These are phyloP conservation scores for Clohesyomyces aquaticus DNA, from an alignment of 495 filamentous ascomycete species.

Conservation along the genomic window DNA sequence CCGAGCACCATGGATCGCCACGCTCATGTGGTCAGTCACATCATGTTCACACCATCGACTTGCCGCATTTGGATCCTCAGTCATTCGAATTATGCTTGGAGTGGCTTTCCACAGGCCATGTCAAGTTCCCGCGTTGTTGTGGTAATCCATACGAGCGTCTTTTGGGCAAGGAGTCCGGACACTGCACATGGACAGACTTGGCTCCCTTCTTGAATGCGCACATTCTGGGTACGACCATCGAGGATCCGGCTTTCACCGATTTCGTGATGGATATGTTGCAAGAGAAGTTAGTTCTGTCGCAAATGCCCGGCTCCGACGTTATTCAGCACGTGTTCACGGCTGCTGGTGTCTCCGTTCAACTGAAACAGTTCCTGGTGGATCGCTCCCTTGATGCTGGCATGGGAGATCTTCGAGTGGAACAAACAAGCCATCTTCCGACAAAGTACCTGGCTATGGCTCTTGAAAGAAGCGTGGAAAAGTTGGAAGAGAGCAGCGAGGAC, in stretches of 20 bases:
- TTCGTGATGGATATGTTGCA: background rate
- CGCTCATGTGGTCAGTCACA: background rate
- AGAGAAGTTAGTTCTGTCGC: background rate
- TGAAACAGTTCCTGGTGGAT: constrained; percentile 6
- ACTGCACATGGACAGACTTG: background rate
- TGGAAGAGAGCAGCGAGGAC: background rate
- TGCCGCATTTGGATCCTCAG: background rate
- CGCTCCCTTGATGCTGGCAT: background rate
- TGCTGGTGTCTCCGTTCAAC: background rate
- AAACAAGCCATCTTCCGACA: background rate
- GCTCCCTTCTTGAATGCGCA: constrained; percentile 17
- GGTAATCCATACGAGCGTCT: background rate
- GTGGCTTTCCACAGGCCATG: background rate
- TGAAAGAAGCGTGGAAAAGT: background rate
- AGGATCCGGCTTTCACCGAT: constrained; percentile 9
- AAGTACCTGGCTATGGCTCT: background rate
- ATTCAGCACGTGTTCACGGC: constrained; percentile 12
- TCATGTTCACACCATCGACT: background rate
- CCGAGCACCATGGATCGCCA: too few species aligned
- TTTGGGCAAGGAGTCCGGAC: background rate
- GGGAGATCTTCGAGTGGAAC: background rate
- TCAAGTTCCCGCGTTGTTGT: background rate
- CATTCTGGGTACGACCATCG: constrained; percentile 8
- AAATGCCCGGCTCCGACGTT: background rate
- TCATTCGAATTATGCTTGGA: background rate